phyloP scores from a whole-genome alignment of 306 rosid genomes.

The Quercus cerris region DNA sequence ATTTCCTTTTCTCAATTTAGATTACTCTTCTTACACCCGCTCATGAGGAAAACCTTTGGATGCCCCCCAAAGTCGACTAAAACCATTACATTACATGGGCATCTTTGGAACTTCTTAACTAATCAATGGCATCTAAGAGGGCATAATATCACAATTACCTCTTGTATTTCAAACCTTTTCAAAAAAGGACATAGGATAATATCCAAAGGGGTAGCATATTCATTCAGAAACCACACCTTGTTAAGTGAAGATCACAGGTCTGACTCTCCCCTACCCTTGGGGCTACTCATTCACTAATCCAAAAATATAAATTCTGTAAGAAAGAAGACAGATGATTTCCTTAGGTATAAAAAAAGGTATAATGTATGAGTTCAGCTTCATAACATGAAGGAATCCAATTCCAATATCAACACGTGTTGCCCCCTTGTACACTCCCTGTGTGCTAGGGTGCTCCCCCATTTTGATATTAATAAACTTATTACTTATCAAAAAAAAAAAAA shows the following conservation, averaged over 20 bases:
- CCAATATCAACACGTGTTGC: neutral
- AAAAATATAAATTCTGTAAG: neutral
- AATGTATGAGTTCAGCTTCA: neutral
- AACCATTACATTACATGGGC: neutral
- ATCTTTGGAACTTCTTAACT: neutral
- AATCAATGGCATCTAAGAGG: neutral
- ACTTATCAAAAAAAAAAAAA: too few relatives aligned
- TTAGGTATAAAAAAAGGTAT: neutral
- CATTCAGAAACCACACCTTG: neutral
- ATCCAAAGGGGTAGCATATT: neutral
- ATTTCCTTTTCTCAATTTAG: constrained; percentile 8
- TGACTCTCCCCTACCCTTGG: neutral
- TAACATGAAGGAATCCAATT: neutral
- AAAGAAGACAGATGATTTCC: neutral
- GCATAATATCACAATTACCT: neutral
- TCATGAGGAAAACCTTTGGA: neutral
- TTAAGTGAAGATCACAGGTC: neutral
- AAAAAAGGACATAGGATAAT: neutral
- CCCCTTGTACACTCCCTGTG: too few relatives aligned
- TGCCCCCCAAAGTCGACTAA: neutral
- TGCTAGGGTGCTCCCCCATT: too few relatives aligned
- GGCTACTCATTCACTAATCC: neutral
- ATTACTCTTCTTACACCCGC: constrained; percentile 4
- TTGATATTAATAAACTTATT: too few relatives aligned
- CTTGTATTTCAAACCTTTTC: neutral